Base-by-base conservation (phyloP, 176 grass and related monocot genomes). In the Canna indica region DNA sequence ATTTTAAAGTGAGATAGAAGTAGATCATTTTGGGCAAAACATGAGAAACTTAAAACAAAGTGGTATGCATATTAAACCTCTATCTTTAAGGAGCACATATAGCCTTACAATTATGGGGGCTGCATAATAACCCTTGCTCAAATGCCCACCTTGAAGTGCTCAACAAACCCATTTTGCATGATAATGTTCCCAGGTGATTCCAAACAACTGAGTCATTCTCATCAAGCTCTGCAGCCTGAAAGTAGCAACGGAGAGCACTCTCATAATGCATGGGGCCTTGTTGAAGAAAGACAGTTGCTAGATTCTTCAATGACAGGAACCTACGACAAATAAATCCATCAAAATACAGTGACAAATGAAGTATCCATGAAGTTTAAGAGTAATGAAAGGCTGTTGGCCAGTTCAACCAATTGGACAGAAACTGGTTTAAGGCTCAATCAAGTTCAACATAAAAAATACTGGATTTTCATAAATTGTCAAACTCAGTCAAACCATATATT, bases 191-290 rank as follows among this genome's bases (percentile, higher is more conserved):
- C 59, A 91, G 74, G 72, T 88, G 83, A 84, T 96, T 96, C 93
- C 93, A 96, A 65, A 96, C 81, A 85, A 96, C 88, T 54, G 88
- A 91, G 83, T 96, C 93, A 77, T 86, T 84, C 75, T 81, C 62
- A 76, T 96, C 93, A 81, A 96, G 88, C 68, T 96, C 93, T 73
- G 85, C 86, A 69, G 93, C 93, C 87, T 91, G 86, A 69, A 96
- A 76, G 77, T 89, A 96, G 83, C 93, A 91, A 31, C 81, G 86
- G 66, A 96, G 83, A 80, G 93, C 93, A 85, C 79, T 96, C 85
- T 96, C 79, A 64, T 83, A 82, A 64, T 87, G 82, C 26, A 82
- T 77, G 0, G 70, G 66, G 26, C 93, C 88, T 89, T 84, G 88
- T 75, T 89, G 73, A 79, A 89, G 86, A 68, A 96, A 96, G 69